Conservation (phyloP, 2,329 filamentous ascomycete genomes). For the Colletotrichum camelliae region DNA sequence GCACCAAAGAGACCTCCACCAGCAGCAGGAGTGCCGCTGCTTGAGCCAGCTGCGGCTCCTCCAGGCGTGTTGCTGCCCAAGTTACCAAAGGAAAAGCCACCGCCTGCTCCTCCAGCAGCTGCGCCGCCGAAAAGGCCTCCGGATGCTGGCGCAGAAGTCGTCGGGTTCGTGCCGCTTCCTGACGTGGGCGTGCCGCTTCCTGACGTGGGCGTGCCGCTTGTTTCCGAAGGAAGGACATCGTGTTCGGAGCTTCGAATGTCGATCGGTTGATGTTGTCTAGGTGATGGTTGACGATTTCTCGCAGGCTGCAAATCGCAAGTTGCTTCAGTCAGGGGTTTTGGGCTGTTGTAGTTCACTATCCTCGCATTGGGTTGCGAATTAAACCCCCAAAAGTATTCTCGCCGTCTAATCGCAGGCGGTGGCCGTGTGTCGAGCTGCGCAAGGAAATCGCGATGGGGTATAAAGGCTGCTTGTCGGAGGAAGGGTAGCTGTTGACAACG, state of each 20-base stretch:
- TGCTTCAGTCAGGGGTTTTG: background rate
- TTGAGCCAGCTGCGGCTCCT: conserved; percentile 26
- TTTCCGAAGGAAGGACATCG: conserved; percentile 47
- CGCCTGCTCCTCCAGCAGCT: conserved; percentile 27
- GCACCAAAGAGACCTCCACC: conserved; percentile 37
- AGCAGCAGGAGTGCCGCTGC: conserved; percentile 31
- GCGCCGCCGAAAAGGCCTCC: conserved; percentile 44
- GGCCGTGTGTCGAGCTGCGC: background rate
- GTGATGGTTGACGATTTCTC: background rate
- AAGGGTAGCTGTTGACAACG: conserved; percentile 8
- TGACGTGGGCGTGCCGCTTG: conserved; percentile 29
- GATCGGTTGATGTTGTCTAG: background rate
- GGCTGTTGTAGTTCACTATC: background rate
- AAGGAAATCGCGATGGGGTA: background rate
- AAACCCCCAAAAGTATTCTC: background rate
- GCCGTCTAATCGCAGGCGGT: background rate
- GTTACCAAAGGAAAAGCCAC: conserved; percentile 48
- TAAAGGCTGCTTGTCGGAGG: background rate
- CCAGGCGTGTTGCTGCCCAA: conserved; percentile 21
- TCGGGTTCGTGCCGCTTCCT: conserved; percentile 22
- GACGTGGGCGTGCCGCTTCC: conserved; percentile 29
- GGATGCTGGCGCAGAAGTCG: conserved; percentile 42
- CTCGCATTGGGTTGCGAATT: conserved; percentile 17
- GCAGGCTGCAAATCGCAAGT: background rate
- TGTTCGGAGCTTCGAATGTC: background rate